Base-by-base conservation (phyloP, 768 basidiomycete species). In the Leccinellum rugosiceps region DNA sequence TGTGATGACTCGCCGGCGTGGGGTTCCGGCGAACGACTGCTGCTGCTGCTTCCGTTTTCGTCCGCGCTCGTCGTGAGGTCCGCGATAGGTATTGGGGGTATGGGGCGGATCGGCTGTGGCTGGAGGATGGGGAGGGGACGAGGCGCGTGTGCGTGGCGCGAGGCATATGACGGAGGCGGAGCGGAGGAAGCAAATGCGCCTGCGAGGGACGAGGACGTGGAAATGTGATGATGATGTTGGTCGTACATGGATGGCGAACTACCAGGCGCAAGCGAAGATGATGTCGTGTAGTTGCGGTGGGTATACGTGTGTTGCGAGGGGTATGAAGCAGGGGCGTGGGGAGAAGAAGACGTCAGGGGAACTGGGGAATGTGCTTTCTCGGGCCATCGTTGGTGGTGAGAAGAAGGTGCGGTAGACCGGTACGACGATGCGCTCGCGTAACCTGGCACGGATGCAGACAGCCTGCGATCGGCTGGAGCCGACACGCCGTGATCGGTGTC, bases 81-180 rank as follows among this genome's bases (percentile, higher is more conserved):
- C 3, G 62, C 64, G 25, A 72, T 51, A 14, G 72, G 72, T 49
- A 72, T 72, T 9, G 65, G 72, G 9, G 71, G 71, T 57, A 72
- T 72, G 1, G 72, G 72, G 0, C 71, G 71, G 43, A 72, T 72
- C 50, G 71, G 71, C 57, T 72, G 71, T 0, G 71, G 71, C 52
- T 72, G 71, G 3, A 67, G 21, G 21, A 72, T 72, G n/a, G 71
- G 72, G 15, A 72, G 21, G 9, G 23, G 69, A 28, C 38, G 44
- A 15, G 57, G 38, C 31, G 52, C 45, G 53, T 56, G 53, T 43
- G 41, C 64, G 62, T 54, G 65, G 58, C 50, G 25, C 2, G 45
- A 46, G 21, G 61, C 47, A 34, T 58, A 50, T 13, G 51, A 52
- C 48, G 59, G 51, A 44, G 61, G 52, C 46, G 59, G 60, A 13